Percentiles rank a stretch among this genome's conserved stretches.
Conservation (phyloP, 2,329 filamentous ascomycete species). For the Fusarium oxysporum region DNA sequence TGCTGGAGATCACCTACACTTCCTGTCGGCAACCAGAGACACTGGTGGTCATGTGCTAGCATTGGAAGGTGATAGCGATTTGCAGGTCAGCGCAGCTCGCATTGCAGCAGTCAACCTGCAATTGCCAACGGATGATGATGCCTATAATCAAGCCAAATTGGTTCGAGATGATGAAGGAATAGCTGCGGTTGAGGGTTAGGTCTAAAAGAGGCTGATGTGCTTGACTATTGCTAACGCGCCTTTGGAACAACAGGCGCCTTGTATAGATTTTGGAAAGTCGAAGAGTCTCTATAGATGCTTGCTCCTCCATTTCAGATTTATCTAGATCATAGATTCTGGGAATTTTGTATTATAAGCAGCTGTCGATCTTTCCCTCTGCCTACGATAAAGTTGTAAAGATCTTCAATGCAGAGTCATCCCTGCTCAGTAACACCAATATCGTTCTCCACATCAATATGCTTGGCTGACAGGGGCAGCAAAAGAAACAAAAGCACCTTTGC, state of each 20-base stretch:
- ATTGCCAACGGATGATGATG: conserved; percentile 4
- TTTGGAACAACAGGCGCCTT: background rate
- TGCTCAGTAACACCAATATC: background rate
- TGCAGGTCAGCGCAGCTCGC: conserved; percentile 1
- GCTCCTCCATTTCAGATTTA: background rate
- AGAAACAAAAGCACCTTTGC: background rate
- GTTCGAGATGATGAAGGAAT: conserved; percentile 18
- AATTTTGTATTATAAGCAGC: too few relatives aligned
- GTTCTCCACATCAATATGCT: background rate
- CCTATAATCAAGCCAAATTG: conserved; percentile 17
- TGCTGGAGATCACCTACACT: conserved; percentile 32
- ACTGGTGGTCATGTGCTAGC: conserved; percentile 26
- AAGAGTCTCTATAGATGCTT: too few relatives aligned
- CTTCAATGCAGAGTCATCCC: background rate
- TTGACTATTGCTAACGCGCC: fast-evolving
- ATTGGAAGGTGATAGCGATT: conserved; percentile 9
- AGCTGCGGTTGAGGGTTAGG: conserved; percentile 20
- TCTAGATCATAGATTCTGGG: background rate
- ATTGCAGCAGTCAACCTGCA: conserved; percentile 17
- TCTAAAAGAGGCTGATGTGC: too few relatives aligned
- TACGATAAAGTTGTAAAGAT: too few relatives aligned
- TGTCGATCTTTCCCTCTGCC: background rate
- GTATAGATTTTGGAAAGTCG: background rate
- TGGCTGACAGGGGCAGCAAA: background rate
- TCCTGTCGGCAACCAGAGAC: background rate